These are phyloP conservation scores for Myrmaecium sp. DNA, from an alignment of 2,329 filamentous ascomycete genomes.

Conservation along the genomic window DNA sequence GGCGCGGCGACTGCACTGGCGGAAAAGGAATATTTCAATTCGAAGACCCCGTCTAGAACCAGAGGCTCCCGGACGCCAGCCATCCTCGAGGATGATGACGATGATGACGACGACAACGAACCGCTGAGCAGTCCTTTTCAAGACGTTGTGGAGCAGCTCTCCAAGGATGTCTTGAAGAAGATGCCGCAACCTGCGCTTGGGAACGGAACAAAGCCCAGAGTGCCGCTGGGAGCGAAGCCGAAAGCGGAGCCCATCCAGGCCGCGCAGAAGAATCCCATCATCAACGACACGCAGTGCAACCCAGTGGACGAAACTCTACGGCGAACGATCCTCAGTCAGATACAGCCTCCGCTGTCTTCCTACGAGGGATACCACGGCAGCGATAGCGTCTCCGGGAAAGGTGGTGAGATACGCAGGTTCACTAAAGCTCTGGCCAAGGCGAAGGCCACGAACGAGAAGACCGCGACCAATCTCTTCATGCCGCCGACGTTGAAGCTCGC, in stretches of 20 bases:
- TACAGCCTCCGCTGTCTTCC: constrained; percentile 54
- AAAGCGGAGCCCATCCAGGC: constrained; percentile 8
- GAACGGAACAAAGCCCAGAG: constrained; percentile 29
- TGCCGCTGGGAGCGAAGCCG: constrained; percentile 10
- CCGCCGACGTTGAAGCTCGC: constrained; percentile 53
- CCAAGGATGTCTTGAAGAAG: constrained; percentile 25
- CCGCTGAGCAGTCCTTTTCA: constrained; percentile 56
- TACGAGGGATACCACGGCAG: constrained; percentile 73
- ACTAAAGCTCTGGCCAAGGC: constrained; percentile 49
- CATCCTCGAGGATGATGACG: constrained; percentile 25
- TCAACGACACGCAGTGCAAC: constrained; percentile 74
- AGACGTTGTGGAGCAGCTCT: constrained; percentile 39
- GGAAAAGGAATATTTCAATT: constrained; percentile 40
- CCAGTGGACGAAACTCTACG: constrained; percentile 67
- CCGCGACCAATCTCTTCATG: constrained; percentile 38
- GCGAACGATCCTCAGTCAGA: constrained; percentile 54
- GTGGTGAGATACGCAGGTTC: constrained; percentile 65
- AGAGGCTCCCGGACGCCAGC: constrained; percentile 17
- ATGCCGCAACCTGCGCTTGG: constrained; percentile 35
- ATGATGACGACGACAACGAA: constrained; percentile 24
- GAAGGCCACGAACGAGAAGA: constrained; percentile 41
- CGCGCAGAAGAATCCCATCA: constrained; percentile 49
- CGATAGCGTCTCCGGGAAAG: constrained; percentile 45
- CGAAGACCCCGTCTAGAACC: constrained; percentile 63
- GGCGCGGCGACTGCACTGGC: constrained; percentile 25